phyloP scores from a whole-genome alignment of 345 rosid species.

The Murraya paniculata region DNA sequence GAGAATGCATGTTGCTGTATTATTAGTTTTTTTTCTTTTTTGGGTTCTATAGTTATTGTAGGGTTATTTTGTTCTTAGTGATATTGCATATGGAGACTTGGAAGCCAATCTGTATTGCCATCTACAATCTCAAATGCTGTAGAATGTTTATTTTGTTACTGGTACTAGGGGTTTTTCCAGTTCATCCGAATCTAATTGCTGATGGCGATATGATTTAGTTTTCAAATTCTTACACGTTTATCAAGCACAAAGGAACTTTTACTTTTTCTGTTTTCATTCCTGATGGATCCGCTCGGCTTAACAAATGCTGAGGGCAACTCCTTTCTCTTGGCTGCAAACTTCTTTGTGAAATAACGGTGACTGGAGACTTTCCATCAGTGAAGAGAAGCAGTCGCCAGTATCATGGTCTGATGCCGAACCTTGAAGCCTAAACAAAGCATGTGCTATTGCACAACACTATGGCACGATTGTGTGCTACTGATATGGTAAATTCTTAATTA shows the following conservation, averaged over 20 bases:
- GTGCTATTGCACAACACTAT: too few relatives aligned
- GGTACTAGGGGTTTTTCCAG: background rate
- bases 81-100: background rate
- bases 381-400: background rate
- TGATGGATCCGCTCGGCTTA: background rate
- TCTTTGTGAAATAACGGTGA: background rate
- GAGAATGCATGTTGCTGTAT: background rate
- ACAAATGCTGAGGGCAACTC: too few relatives aligned
- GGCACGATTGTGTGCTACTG: background rate
- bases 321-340: background rate
- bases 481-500: too few relatives aligned
- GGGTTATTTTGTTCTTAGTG: background rate
- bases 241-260: background rate
- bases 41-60: background rate
- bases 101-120: background rate
- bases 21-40: background rate
- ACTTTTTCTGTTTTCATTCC: background rate
- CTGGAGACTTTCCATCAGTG: background rate
- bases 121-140: background rate
- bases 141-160: background rate
- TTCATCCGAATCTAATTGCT: background rate
- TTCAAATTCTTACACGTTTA: background rate
- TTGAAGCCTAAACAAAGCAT: background rate
- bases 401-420: background rate
- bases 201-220: background rate